phyloP scores from a whole-genome alignment of 768 basidiomycete genomes.

The Rhodotorula graminis region DNA sequence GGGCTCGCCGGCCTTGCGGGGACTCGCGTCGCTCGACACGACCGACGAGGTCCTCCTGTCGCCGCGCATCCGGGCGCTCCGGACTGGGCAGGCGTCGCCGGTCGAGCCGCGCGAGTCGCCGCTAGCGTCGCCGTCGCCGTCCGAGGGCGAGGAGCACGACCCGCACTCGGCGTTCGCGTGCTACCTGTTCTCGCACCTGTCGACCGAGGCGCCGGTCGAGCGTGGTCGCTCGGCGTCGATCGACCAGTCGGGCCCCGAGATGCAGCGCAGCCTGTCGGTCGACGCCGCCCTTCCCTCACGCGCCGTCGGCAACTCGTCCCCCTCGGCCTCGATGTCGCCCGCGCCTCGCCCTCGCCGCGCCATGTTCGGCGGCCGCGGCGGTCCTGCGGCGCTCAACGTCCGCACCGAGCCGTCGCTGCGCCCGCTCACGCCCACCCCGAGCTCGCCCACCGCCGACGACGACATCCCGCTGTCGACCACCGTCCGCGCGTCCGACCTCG shows the following conservation, averaged over 20 bases:
- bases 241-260: background rate
- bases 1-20: conserved; percentile 1
- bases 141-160: conserved; percentile 5
- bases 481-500: background rate
- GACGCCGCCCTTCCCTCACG: conserved; percentile 4
- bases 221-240: conserved; percentile 13
- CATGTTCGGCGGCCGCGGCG: conserved; percentile 18
- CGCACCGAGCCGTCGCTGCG: conserved; percentile 14
- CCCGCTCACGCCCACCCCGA: conserved; percentile 3
- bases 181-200: conserved; percentile 37
- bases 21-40: conserved; percentile 15
- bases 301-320: background rate
- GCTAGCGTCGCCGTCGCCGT: background rate
- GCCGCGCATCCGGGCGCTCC: conserved; percentile 22
- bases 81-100: conserved; percentile 1
- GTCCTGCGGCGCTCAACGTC: background rate
- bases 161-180: conserved; percentile 34
- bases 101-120: conserved; percentile 1
- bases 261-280: conserved; percentile 25
- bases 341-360: conserved; percentile 8
- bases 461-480: background rate
- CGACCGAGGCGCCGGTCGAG: conserved; percentile 3
- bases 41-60: conserved; percentile 27
- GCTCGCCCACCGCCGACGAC: background rate
- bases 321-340: background rate